A percentile compares a stretch with the other conserved stretches of the same genome.
Conservation (phyloP, 2,329 filamentous ascomycete species). For the Falciphora oryzae region DNA sequence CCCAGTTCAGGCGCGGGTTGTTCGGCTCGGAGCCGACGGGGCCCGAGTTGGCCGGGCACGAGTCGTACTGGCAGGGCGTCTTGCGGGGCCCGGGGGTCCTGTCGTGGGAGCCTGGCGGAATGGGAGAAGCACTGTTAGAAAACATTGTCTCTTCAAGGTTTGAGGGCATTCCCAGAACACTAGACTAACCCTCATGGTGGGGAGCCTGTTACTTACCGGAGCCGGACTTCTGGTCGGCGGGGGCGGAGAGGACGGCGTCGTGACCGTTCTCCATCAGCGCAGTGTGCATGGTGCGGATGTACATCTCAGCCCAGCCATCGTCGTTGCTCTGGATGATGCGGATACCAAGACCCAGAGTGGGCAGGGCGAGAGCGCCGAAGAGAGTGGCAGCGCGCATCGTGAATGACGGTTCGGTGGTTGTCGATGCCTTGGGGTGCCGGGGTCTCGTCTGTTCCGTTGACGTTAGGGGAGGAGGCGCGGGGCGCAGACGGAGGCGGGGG, state of each 20-base stretch:
- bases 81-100: constrained; percentile 40
- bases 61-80: constrained; percentile 53
- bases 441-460: background rate
- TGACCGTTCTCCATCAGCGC: constrained; percentile 50
- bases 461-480: too few relatives aligned
- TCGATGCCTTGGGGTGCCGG: background rate
- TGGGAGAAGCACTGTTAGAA: background rate
- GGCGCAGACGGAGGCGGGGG: too few relatives aligned
- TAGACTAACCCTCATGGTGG: background rate
- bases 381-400: constrained; percentile 8
- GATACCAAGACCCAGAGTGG: constrained; percentile 20
- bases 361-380: constrained; percentile 4
- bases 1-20: constrained; percentile 59
- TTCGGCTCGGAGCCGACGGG: constrained; percentile 51
- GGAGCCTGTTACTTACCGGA: constrained; percentile 35
- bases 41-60: constrained; percentile 51
- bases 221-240: constrained; percentile 62
- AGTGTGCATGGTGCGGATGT: constrained; percentile 55
- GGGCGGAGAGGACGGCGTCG: constrained; percentile 57
- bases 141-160: too few relatives aligned
- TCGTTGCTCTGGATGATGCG: constrained; percentile 64
- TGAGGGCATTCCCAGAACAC: too few relatives aligned
- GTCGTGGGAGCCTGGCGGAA: constrained; percentile 44
- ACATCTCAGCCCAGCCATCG: constrained; percentile 68
- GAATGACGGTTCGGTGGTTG: background rate